Evolutionary conservation across 1,284 basidiomycete genomes (phyloP).

Genomic region (Apiotrichum gamsii): DNA sequence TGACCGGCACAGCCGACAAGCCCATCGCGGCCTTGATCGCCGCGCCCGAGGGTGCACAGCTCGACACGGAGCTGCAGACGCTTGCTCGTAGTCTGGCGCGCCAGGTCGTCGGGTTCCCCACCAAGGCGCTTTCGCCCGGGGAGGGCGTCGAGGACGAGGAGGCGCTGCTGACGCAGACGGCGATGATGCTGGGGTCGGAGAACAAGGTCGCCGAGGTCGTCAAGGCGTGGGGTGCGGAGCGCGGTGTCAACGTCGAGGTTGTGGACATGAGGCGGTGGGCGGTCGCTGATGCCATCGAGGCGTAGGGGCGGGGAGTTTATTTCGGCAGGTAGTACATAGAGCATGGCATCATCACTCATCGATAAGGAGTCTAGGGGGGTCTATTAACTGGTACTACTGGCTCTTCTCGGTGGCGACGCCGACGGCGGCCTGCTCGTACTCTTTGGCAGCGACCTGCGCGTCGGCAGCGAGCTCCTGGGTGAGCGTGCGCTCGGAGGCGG

Average conservation of each 20-base stretch:
- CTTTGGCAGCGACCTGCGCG: conserved; percentile 17
- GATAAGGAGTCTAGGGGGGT: too few species aligned
- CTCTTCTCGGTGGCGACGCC: conserved; percentile 5
- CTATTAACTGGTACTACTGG: background rate
- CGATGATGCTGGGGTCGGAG: conserved; percentile 61
- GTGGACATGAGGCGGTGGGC: conserved; percentile 44
- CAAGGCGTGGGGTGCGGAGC: conserved; percentile 59
- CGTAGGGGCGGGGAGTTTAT: background rate
- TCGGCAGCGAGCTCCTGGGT: conserved; percentile 6
- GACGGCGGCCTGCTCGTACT: conserved; percentile 14
- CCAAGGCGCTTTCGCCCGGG: conserved; percentile 53
- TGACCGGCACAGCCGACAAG: conserved; percentile 46
- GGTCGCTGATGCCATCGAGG: conserved; percentile 26
- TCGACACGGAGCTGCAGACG: conserved; percentile 55
- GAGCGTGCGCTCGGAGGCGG: background rate
- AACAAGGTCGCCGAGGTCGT: conserved; percentile 61
- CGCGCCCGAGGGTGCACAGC: conserved; percentile 42
- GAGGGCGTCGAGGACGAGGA: conserved; percentile 51
- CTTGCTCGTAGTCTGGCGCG: conserved; percentile 71
- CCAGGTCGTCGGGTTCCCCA: conserved; percentile 81
- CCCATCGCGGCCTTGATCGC: conserved; percentile 39
- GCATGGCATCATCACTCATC: too few species aligned
- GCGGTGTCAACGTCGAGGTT: conserved; percentile 44
- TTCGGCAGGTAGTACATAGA: too few species aligned
- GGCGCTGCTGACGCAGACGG: conserved; percentile 68